Evolutionary conservation across 495 filamentous ascomycete species (phyloP).

Genomic region (Penicillium angulare): DNA sequence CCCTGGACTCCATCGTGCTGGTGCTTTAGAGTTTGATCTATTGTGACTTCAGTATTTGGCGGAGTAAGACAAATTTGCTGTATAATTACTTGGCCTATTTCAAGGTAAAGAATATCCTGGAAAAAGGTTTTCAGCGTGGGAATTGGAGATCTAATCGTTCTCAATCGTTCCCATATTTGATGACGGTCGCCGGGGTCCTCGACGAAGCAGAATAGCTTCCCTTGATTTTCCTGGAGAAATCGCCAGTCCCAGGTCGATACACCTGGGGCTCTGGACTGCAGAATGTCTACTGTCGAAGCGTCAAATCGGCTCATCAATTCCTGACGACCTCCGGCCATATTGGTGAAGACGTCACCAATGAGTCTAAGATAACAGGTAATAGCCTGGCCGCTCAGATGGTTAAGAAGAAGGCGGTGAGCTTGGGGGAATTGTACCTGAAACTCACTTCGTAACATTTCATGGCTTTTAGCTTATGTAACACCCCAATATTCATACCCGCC

Average conservation of each 20-base stretch:
- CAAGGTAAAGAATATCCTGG: constrained; percentile 6
- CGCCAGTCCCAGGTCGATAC: constrained; percentile 1
- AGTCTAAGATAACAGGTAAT: constrained; percentile 6
- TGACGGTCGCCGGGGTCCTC: neutral
- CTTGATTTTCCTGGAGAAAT: neutral
- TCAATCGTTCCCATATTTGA: neutral
- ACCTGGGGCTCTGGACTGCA: constrained; percentile 3
- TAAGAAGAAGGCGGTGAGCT: neutral
- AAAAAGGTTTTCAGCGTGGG: constrained; percentile 11
- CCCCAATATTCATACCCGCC: constrained; percentile 12
- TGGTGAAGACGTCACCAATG: constrained; percentile 1
- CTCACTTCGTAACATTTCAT: constrained; percentile 11
- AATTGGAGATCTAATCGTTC: constrained; percentile 5
- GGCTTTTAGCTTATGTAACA: constrained; percentile 11
- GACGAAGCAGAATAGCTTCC: constrained; percentile 3
- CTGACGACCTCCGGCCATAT: neutral
- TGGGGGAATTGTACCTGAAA: too few relatives aligned
- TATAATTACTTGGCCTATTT: constrained; percentile 6
- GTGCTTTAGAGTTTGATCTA: constrained; percentile 2
- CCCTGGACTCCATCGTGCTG: neutral
- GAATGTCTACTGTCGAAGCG: neutral
- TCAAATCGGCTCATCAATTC: constrained; percentile 1
- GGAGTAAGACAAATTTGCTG: neutral
- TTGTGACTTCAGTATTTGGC: neutral
- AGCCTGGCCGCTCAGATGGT: neutral